These are phyloP conservation scores for Cordyceps militaris DNA, from an alignment of 2,329 filamentous ascomycete species.

Conservation along the genomic window DNA sequence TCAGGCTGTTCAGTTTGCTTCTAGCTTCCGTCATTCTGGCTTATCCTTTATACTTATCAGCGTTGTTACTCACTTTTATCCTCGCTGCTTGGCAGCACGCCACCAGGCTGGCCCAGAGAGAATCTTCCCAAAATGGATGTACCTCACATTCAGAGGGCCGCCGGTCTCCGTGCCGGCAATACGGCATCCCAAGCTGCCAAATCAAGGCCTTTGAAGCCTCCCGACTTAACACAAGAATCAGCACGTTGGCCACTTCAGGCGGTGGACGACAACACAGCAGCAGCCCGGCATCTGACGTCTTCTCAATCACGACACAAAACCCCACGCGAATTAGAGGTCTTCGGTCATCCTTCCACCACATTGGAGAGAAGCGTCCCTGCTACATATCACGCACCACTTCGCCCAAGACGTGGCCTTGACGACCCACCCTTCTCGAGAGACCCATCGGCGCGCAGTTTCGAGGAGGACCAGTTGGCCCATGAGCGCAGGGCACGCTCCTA, in stretches of 20 bases:
- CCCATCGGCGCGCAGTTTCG: slow-evolving; percentile 23
- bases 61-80: not conserved
- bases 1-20: not conserved
- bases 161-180: not conserved
- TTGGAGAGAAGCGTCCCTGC: slow-evolving; percentile 17
- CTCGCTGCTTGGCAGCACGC: not conserved
- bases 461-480: slow-evolving; percentile 29
- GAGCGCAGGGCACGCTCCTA: slow-evolving; percentile 42
- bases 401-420: slow-evolving; percentile 23
- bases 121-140: not conserved
- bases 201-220: not conserved
- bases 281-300: not conserved
- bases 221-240: not conserved
- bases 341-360: not conserved
- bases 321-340: not conserved
- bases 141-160: not conserved
- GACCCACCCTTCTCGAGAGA: slow-evolving; percentile 24
- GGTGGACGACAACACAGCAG: slow-evolving; percentile 3
- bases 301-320: not conserved
- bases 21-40: not conserved
- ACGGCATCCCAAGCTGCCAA: not conserved
- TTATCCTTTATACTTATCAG: slow-evolving; percentile 9
- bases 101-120: not conserved
- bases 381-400: slow-evolving; percentile 23
- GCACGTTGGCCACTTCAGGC: slow-evolving; percentile 6